Base-by-base conservation (phyloP, 192 early-diverging fungal genomes). In the Blastocladiella britannica region DNA sequence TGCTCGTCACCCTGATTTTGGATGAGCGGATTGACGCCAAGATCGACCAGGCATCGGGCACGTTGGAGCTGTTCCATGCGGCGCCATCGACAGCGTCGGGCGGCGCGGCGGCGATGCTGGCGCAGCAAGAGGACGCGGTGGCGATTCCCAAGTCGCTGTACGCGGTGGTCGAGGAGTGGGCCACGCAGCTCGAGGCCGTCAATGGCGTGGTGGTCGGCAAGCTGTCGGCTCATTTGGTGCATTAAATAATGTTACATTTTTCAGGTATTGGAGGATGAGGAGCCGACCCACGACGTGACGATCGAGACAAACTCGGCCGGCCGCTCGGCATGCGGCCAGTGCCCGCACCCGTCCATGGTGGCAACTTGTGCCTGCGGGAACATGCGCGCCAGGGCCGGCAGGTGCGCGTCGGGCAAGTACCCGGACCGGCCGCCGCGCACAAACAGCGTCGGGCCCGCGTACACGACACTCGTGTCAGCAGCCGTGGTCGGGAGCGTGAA, bases 1-100 rank as follows among this genome's bases (percentile, higher is more conserved):
- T 97, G 24, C 74, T 97, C 26, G 80, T 94, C 4, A 71, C 72
- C 25, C 71, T 97, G 43, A 91, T 97, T 37, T 67, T 94, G 59
- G 90, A 97, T 70, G 78, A 80, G 59, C 87, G 87, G 43, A 76
- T 94, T 54, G 66, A 72, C 22, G 93, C 83, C 5, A 68, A 70
- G 60, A 92, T 97, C 57, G 90, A 97, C 70, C 93, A 97, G 72
- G 81, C n/a, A n/a, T n/a, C n/a, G n/a, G n/a, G n/a, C n/a, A n/a
- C n/a, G n/a, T n/a, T n/a, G n/a, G n/a, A n/a, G n/a, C n/a, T n/a
- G n/a, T n/a, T n/a, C n/a, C n/a, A n/a, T n/a, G n/a, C n/a, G n/a
- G n/a, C n/a, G n/a, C n/a, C n/a, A n/a, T n/a, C n/a, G n/a, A n/a
- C n/a, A n/a, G n/a, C n/a, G n/a, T n/a, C n/a, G n/a, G n/a, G n/a